Percentiles rank a stretch among this genome's conserved stretches.
These are phyloP conservation scores for Parasitella parasitica DNA, from an alignment of 371 early-diverging fungal species.

Conservation along the genomic window DNA sequence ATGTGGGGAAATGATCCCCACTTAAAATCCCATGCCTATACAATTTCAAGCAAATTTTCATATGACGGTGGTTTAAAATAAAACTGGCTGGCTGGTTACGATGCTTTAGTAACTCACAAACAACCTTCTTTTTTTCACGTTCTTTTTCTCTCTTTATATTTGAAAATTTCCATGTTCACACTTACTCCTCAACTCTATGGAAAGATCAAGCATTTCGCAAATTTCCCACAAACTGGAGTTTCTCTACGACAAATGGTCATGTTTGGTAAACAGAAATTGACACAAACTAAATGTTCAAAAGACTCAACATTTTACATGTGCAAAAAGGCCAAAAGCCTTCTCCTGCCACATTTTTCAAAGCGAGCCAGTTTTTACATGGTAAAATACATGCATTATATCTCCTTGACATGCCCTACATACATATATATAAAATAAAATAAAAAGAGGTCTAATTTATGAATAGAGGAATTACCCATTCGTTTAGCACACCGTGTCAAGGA, in stretches of 20 bases:
- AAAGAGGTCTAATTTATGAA: not conserved
- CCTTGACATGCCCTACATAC: not conserved
- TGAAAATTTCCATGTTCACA: slow-evolving; percentile 43
- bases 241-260: slow-evolving; percentile 77
- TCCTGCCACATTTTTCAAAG: slow-evolving; percentile 82
- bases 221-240: slow-evolving; percentile 89
- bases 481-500: slow-evolving; percentile 97
- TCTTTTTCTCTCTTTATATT: not conserved
- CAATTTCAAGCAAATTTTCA: not conserved
- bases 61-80: too few relatives aligned
- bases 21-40: not conserved
- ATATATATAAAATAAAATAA: too few relatives aligned
- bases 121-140: not conserved
- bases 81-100: not conserved
- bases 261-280: slow-evolving; percentile 3
- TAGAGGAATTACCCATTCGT: slow-evolving; percentile 92
- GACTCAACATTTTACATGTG: not conserved
- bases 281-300: not conserved
- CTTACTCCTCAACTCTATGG: slow-evolving; percentile 65
- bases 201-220: slow-evolving; percentile 73
- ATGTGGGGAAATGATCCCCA: not conserved
- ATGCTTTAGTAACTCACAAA: not conserved
- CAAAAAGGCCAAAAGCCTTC: slow-evolving; percentile 76
- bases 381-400: not conserved
- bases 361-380: slow-evolving; percentile 88